A percentile compares a stretch with the other conserved stretches of the same genome.
These are phyloP conservation scores for Fraxinus anomala DNA, from an alignment of 257 asterid species.

Conservation along the genomic window DNA sequence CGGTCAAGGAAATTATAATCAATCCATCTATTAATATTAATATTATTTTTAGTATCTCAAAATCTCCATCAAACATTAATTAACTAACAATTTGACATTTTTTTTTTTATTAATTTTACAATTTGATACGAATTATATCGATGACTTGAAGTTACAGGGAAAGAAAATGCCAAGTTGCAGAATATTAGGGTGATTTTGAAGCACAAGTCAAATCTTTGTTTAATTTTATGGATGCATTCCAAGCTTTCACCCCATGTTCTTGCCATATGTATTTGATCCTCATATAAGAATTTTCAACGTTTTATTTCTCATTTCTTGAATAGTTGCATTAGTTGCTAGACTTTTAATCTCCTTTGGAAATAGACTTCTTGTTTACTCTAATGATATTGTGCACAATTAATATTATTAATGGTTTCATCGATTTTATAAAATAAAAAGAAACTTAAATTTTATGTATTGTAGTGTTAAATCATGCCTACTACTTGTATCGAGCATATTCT, in stretches of 20 bases:
- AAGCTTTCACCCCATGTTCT: neutral
- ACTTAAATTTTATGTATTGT: no score
- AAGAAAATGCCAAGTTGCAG: slow-evolving; percentile 3
- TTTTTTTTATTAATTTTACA: neutral
- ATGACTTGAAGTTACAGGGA: neutral
- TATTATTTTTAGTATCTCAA: neutral
- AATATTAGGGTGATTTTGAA: neutral
- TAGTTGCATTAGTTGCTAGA: no score
- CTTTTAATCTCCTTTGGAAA: no score
- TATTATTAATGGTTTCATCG: no score
- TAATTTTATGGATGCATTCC: neutral
- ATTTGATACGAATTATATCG: neutral
- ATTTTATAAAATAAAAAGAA: no score
- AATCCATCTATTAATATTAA: neutral
- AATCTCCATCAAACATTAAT: slow-evolving; percentile 2
- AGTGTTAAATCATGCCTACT: no score
- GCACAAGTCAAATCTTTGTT: slow-evolving; percentile 2
- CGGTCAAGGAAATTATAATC: neutral
- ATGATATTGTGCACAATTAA: no score
- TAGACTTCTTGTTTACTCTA: no score
- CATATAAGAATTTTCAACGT: no score
- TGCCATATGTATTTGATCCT: neutral
- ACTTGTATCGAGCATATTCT: no score
- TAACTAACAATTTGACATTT: neutral
- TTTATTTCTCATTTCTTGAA: no score